Percentiles rank a stretch among this genome's conserved stretches.
Conservation (phyloP, 2,329 filamentous ascomycete species). For the Colletotrichum tofieldiae region DNA sequence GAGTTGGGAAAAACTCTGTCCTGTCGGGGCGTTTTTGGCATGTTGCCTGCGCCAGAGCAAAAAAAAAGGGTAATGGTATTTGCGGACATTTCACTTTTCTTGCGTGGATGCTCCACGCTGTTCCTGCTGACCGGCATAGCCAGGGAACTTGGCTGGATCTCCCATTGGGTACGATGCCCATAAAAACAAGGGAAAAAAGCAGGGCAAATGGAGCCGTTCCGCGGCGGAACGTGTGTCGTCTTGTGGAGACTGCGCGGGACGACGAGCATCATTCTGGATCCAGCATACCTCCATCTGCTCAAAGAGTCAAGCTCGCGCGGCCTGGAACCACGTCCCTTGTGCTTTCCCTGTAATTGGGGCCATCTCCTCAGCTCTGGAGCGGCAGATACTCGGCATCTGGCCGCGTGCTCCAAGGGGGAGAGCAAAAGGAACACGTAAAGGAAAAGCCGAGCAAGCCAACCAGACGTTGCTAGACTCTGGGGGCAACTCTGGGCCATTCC, state of each 20-base stretch:
- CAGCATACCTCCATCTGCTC: constrained; percentile 27
- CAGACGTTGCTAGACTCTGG: neutral
- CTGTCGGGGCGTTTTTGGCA: neutral
- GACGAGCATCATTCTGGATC: constrained; percentile 22
- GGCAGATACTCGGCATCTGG: constrained; percentile 32
- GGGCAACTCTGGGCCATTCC: constrained; percentile 11
- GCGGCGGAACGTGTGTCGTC: constrained; percentile 37
- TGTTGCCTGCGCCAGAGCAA: neutral
- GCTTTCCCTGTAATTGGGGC: neutral
- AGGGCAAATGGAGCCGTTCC: constrained; percentile 36
- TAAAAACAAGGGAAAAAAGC: neutral
- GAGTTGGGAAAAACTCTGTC: constrained; percentile 30
- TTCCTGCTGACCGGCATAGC: neutral
- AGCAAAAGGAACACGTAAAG: neutral
- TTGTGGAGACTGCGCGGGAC: constrained; percentile 25
- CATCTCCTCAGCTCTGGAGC: neutral
- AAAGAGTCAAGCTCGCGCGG: constrained; percentile 6
- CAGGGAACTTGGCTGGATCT: constrained; percentile 19
- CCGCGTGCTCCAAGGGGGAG: neutral
- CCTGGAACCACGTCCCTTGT: constrained; percentile 12
- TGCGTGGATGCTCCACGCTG: constrained; percentile 11
- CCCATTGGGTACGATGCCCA: neutral
- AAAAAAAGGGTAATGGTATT: constrained; percentile 3
- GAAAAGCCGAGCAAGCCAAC: neutral
- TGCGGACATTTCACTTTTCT: constrained; percentile 22